A percentile compares a stretch with the other conserved stretches of the same genome.
phyloP scores from a whole-genome alignment of 78 protist genomes.

The Trichosphaerium sp. region DNA sequence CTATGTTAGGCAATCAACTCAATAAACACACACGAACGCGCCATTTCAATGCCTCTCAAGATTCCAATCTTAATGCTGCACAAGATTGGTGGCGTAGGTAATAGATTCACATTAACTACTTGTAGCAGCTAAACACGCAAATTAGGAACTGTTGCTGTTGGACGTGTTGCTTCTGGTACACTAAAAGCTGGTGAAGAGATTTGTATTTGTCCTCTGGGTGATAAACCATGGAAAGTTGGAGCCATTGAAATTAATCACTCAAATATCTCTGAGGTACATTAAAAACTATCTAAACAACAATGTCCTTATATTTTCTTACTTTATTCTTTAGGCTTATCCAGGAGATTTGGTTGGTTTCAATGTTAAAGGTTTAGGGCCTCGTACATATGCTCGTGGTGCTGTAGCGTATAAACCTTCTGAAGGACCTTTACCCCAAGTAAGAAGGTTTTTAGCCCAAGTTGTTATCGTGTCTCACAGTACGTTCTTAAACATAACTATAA shows the following conservation, averaged over 20 bases:
- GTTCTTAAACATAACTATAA: too few species aligned
- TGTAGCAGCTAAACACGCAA: too few species aligned
- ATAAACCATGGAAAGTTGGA: background rate
- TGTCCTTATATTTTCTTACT: background rate
- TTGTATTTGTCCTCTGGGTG: background rate
- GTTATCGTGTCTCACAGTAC: too few species aligned
- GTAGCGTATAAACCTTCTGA: too few species aligned
- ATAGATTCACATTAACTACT: too few species aligned
- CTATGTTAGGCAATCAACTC: background rate
- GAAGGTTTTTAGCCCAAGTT: too few species aligned
- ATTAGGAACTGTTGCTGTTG: conserved; percentile 2
- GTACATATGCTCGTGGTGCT: too few species aligned
- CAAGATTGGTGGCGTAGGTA: background rate
- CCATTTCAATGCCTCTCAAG: background rate
- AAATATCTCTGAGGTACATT: background rate
- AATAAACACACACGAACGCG: background rate
- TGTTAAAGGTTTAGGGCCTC: too few species aligned
- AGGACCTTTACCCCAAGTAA: too few species aligned
- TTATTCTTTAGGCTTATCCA: background rate
- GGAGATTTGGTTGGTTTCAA: background rate
- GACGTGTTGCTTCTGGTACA: background rate
- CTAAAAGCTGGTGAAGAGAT: background rate
- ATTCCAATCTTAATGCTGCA: background rate
- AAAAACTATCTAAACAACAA: background rate
- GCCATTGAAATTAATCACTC: background rate